Evolutionary conservation across 768 basidiomycete genomes (phyloP), one percentile per base, ranked within the genome.

Genomic region (Cystobasidium ongulense): DNA sequence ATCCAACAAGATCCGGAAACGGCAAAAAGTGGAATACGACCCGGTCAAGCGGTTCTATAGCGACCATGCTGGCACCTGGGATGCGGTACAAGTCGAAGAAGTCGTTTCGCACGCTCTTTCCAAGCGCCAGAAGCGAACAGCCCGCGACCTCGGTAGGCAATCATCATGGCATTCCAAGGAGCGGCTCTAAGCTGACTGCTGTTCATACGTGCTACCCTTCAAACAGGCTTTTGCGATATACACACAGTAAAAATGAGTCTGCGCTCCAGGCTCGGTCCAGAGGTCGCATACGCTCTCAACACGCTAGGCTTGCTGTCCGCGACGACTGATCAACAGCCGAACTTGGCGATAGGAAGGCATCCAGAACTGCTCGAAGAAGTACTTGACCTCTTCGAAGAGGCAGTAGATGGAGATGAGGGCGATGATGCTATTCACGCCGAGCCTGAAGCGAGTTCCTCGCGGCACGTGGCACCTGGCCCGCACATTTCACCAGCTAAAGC

Each of bases 231-330:
- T 41, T 73, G 80, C 54, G 94, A 98, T 78, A 88, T 97, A 73
- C 93, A 96, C 79, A 88, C 88, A n/a, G 84, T 99, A 63, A 88
- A 88, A n/a, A 88, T 99, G 89, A 90, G 90, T 35, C 82, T 99
- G 46, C 89, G 93, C 36, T 95, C 90, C 39, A 85, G 94, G 39
- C 82, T 97, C 50, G 85, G 88, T 10, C 84, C 87, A 57, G 95
- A 99, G 81, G 82, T 94, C 66, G 89, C 92, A 1, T 98, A 93
- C 80, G 91, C 90, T 3, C 82, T 99, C 76, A 92, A 92, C 25
- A 90, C 91, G 3, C 84, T 97, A 71, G 57, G 72, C 31, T 38
- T 63, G 23, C 27, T 39, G 0, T 39, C 74, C 4, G 38, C 59
- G 33, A 39, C 57, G 18, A 17, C 33, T 53, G 57, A 72, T 33